Conservation (phyloP, 129 eudicot genomes). For the Kitagawia praeruptora region DNA sequence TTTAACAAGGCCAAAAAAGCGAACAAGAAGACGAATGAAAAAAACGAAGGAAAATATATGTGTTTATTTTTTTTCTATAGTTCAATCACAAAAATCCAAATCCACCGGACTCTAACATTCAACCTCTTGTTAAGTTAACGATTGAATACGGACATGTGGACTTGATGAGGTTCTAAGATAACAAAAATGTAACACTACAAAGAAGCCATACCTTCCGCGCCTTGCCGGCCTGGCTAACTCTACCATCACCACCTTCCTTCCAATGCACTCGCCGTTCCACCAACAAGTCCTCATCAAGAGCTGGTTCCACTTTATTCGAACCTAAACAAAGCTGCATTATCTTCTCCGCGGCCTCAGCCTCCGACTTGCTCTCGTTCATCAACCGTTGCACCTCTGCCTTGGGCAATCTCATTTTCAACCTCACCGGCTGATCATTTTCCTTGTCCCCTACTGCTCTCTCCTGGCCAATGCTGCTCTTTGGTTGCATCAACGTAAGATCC, state of each 20-base stretch:
- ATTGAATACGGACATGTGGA: too few species aligned
- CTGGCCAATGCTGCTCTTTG: slow-evolving; percentile 21
- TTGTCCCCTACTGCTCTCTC: slow-evolving; percentile 15
- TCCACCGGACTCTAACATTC: background rate
- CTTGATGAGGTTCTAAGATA: background rate
- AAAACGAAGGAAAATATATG: too few species aligned
- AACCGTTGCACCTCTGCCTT: slow-evolving; percentile 76
- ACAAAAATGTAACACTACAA: too few species aligned
- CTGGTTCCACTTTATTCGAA: background rate
- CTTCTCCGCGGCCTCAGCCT: slow-evolving; percentile 59
- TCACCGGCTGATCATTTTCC: slow-evolving; percentile 20
- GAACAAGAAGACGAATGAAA: background rate
- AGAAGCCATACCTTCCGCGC: background rate
- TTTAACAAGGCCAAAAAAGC: background rate
- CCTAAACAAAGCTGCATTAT: slow-evolving; percentile 49
- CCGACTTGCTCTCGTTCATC: slow-evolving; percentile 57
- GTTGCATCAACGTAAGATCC: slow-evolving; percentile 48
- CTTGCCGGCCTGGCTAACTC: background rate
- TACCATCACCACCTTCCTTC: background rate
- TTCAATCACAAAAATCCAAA: background rate
- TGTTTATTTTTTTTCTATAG: background rate
- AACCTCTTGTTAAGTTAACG: too few species aligned
- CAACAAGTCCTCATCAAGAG: background rate
- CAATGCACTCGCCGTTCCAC: background rate
- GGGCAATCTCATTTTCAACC: slow-evolving; percentile 69